Conservation (phyloP, 1,284 basidiomycete genomes). For the Sphagnurus paluster region DNA sequence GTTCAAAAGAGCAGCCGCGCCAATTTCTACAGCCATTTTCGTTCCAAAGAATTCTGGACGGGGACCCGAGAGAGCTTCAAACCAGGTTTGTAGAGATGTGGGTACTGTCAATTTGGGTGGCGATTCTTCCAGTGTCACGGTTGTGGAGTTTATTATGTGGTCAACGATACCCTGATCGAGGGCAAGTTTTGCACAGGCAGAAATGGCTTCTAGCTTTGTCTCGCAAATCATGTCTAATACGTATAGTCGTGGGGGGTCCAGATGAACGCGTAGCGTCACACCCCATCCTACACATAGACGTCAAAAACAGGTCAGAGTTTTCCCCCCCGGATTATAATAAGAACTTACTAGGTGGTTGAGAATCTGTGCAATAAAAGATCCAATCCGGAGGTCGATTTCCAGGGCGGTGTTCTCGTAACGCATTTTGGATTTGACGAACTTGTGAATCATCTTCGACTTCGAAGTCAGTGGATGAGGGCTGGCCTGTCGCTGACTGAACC, state of each 20-base stretch:
- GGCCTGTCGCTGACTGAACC: not conserved
- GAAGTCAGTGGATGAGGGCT: no score
- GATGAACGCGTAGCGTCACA: constrained; percentile 4
- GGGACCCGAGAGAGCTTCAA: constrained; percentile 11
- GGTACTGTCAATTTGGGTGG: not conserved
- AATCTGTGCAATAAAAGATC: constrained; percentile 1
- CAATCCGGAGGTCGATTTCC: constrained; percentile 1
- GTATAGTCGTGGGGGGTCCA: not conserved
- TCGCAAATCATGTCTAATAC: constrained; percentile 2
- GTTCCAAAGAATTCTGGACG: constrained; percentile 7
- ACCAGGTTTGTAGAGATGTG: constrained; percentile 11
- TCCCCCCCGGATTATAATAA: not conserved
- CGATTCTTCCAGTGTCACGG: not conserved
- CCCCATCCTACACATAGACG: constrained; percentile 4
- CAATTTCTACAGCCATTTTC: constrained; percentile 6
- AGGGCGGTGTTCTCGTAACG: not conserved
- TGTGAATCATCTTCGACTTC: not conserved
- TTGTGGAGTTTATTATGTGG: not conserved
- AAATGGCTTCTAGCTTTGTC: not conserved
- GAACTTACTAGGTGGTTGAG: not conserved
- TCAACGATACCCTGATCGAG: not conserved
- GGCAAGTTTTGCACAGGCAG: constrained; percentile 4
- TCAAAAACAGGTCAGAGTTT: not conserved
- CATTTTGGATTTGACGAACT: not conserved
- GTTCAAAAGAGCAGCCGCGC: constrained; percentile 5